These are phyloP conservation scores for Inga leiocalycina DNA, from an alignment of 306 rosid species.

Conservation along the genomic window DNA sequence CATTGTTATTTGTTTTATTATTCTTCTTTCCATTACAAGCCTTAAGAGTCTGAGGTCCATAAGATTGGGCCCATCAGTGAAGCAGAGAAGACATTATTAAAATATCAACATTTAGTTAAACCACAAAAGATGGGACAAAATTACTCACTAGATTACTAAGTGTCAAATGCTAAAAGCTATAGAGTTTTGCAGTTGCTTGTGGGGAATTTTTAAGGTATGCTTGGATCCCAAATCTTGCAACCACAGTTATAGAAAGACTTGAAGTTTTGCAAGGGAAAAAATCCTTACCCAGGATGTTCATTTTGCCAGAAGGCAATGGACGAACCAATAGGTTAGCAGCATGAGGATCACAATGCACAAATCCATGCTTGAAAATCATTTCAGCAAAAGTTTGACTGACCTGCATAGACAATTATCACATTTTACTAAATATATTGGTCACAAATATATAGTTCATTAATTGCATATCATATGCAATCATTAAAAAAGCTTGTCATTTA, in stretches of 20 bases:
- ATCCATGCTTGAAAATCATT: conserved; percentile 98
- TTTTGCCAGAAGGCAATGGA: conserved; percentile 68
- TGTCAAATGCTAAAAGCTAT: background rate
- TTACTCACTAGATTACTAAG: background rate
- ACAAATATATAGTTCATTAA: background rate
- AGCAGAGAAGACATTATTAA: background rate
- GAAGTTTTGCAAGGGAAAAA: conserved; percentile 21
- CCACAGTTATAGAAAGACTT: conserved; percentile 6
- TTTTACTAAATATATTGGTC: conserved; percentile 32
- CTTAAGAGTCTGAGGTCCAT: background rate
- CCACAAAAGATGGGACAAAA: background rate
- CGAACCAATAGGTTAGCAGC: conserved; percentile 93
- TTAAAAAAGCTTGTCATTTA: conserved; percentile 13
- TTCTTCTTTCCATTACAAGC: background rate
- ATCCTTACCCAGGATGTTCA: conserved; percentile 68
- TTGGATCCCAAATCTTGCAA: background rate
- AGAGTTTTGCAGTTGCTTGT: background rate
- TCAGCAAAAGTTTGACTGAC: conserved; percentile 94
- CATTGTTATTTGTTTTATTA: background rate
- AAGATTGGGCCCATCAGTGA: background rate
- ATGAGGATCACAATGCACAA: conserved; percentile 99
- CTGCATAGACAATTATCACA: conserved; percentile 48
- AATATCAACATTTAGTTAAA: background rate
- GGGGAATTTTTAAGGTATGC: background rate
- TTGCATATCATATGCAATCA: conserved; percentile 13